Evolutionary conservation across 2,329 filamentous ascomycete genomes (phyloP), one percentile per base, ranked within the genome.

Genomic region (Exophiala xenobiotica): DNA sequence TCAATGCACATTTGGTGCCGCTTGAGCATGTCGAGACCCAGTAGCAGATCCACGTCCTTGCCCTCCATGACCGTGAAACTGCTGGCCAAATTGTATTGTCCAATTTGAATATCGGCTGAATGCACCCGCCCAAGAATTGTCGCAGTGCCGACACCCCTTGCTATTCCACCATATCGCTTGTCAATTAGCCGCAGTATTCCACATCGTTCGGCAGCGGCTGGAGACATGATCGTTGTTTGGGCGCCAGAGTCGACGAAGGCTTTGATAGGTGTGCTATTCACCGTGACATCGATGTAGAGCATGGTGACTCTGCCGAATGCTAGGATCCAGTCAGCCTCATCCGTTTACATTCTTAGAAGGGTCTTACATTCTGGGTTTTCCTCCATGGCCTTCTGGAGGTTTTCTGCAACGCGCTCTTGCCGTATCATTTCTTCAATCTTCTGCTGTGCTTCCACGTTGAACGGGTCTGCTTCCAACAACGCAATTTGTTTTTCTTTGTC

Each of bases 61-160:
- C 93, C 93, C 73, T 99, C 93, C 93, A 99, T 99, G 65, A 99
- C 93, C 2, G 93, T 99, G 70, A 99, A 99, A 53, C 90, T 93
- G 73, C 91, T 97, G 2, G 92, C 86, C 61, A 99, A 77, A 67
- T 90, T 90, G 56, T 92, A 81, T 35, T 80, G 83, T 46, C 92
- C 93, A 61, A 99, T 93, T 70, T 89, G 92, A 70, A 99, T 95
- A 70, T 92, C 90, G 7, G 93, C 93, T 18, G 89, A 90, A 70
- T 99, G 93, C 3, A 99, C 93, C 46, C 93, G 88, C 24, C 93
- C 93, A 16, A 99, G 85, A 62, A 99, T 97, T 51, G 85, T 87
- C 19, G 93, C 93, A 1, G 93, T 97, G 47, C 93, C 93, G 2
- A 99, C 93, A 57, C 93, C 93, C 54, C 88, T 86, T 37, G 93